Evolutionary conservation across 2,329 filamentous ascomycete genomes (phyloP).

Genomic region (Penicillium capsulatum): DNA sequence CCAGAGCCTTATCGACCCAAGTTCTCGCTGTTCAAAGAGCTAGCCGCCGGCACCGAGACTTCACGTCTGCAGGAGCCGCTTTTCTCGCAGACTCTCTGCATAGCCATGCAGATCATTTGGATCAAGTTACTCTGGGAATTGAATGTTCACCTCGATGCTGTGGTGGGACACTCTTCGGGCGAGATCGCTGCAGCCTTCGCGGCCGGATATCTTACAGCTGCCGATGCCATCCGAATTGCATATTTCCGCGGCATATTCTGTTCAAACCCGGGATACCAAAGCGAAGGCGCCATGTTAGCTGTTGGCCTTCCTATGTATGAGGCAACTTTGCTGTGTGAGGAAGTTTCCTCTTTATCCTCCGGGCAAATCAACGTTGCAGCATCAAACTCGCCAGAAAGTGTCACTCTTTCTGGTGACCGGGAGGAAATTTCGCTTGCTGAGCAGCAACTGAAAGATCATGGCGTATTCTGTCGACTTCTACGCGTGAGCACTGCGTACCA

Average conservation of each 20-base stretch:
- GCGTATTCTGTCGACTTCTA: conserved; percentile 22
- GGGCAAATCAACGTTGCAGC: no score
- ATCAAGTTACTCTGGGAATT: conserved; percentile 45
- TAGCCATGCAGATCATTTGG: conserved; percentile 48
- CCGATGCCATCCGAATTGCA: conserved; percentile 40
- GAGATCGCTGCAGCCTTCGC: conserved; percentile 51
- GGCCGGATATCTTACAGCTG: conserved; percentile 40
- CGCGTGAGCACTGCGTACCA: conserved; percentile 28
- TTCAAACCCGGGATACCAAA: background rate
- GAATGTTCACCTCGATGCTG: conserved; percentile 38
- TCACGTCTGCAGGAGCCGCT: no score
- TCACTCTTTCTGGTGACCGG: conserved; percentile 23
- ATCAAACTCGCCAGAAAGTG: conserved; percentile 18
- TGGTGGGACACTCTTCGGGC: conserved; percentile 48
- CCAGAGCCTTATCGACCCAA: conserved; percentile 3
- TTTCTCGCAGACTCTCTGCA: conserved; percentile 29
- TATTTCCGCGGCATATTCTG: conserved; percentile 36
- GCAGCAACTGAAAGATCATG: conserved; percentile 18
- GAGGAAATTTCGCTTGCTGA: conserved; percentile 20
- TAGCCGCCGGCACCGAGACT: no score
- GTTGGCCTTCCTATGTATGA: no score
- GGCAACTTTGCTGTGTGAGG: no score
- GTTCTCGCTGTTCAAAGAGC: no score
- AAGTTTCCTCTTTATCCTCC: no score
- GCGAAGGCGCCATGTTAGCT: conserved; percentile 15